Base-by-base conservation (phyloP, 805 yeast species). In the Ogataea salicorniae region DNA sequence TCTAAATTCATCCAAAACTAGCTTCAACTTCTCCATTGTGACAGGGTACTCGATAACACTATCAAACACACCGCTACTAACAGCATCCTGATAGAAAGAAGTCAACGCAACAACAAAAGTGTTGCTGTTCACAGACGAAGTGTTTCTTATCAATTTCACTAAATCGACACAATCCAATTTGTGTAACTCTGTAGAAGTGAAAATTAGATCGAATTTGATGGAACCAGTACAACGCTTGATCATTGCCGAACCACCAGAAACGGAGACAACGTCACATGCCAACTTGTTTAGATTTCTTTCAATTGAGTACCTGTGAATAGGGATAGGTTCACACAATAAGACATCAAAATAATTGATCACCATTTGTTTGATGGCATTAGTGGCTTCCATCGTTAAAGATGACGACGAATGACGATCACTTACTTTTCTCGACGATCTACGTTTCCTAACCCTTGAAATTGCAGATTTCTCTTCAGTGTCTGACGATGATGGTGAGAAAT, bases 261-360 rank as follows among this genome's bases (percentile, higher is more conserved):
- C 85, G 2, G 86, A 72, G 5, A 87, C 86, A 8, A 89, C 96
- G 13, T 83, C 80, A 67, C 96, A 89, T 1, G 95, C 95, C 22
- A 82, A 61, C 45, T 75, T 73, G 50, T 80, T 87, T 48, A 92
- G 69, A 51, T 83, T 74, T 49, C 75, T 78, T 39, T 80, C 76
- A 26, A 84, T 75, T 14, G 87, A 74, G 58, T 79, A 87, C 42
- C 95, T 68, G 55, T 87, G 83, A 47, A 84, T 84, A 0, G 96
- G 94, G 50, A 87, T 87, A 2, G 94, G 89, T 58, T 89, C 96
- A 65, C 97, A 90, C 14, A 89, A 71, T 41, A 92, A 69, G 5
- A 90, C 82, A 61, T 87, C 91, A 55, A 86, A 64, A 34, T 55
- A 53, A 22, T 52, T 51, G 35, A 61, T 52, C 31, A 53, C 53